Conservation (phyloP, 1,284 basidiomycete genomes). For the Veloporphyrellus conicus region DNA sequence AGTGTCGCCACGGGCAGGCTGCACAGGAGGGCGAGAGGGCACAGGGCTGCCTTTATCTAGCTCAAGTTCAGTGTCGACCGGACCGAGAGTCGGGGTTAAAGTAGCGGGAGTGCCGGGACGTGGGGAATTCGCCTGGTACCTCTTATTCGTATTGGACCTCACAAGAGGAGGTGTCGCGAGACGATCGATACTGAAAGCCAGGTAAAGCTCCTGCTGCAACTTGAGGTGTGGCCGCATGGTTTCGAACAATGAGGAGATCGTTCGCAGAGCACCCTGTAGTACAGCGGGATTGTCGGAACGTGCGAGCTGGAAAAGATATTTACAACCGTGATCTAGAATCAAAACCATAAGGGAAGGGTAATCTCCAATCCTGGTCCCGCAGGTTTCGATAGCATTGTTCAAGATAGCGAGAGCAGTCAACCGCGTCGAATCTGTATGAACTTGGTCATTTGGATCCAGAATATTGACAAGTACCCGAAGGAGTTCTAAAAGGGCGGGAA, state of each 20-base stretch:
- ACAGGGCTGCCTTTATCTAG: slow-evolving; percentile 49
- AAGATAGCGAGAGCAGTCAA: slow-evolving; percentile 85
- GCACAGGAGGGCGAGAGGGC: slow-evolving; percentile 56
- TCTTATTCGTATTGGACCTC: slow-evolving; percentile 30
- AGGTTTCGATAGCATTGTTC: slow-evolving; percentile 85
- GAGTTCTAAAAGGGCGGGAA: slow-evolving; percentile 91
- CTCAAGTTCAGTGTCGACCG: slow-evolving; percentile 44
- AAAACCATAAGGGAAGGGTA: slow-evolving; percentile 73
- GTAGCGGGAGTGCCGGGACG: slow-evolving; percentile 54
- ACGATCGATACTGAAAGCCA: slow-evolving; percentile 90
- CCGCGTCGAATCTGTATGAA: slow-evolving; percentile 95
- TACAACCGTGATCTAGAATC: slow-evolving; percentile 87
- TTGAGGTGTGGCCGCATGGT: slow-evolving; percentile 87
- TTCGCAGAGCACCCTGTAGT: slow-evolving; percentile 77
- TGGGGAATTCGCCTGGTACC: slow-evolving; percentile 41
- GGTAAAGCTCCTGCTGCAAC: slow-evolving; percentile 93
- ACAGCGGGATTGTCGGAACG: slow-evolving; percentile 83
- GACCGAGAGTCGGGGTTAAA: slow-evolving; percentile 45
- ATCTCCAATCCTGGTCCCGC: slow-evolving; percentile 69
- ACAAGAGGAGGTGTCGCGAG: slow-evolving; percentile 56
- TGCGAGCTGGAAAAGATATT: slow-evolving; percentile 92
- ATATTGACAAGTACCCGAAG: slow-evolving; percentile 93
- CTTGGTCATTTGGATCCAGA: slow-evolving; percentile 88
- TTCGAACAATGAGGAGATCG: slow-evolving; percentile 85
- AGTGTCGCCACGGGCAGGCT: slow-evolving; percentile 82